Base-by-base conservation (phyloP, 768 basidiomycete species). In the Artomyces pyxidatus region DNA sequence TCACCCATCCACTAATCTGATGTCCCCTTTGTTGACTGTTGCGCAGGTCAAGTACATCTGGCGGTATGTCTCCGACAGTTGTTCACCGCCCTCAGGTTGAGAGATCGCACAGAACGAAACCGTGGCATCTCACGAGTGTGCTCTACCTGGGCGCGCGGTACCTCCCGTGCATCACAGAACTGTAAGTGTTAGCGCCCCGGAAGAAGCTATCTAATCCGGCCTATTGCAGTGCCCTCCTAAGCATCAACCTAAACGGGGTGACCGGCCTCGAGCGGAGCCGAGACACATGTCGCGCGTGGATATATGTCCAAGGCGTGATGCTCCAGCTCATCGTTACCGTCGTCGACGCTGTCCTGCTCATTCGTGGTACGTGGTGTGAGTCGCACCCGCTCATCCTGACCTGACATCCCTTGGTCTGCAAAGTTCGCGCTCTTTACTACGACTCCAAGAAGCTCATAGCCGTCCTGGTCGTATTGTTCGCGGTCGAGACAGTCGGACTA, bases 311-410 rank as follows among this genome's bases (percentile, higher is more conserved):
- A 27, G 61, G 49, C 2, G 39, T 54, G 2, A 38, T 58, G 2
- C 38, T 60, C 8, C 61, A 62, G 23, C 19, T 59, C 14, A 55
- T 60, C 39, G 49, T 62, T 38, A 57, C 61, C 4, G 55, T 56
- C 3, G 61, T 62, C 6, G 61, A 62, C 35, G 49, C 55, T 35
- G 57, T 62, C 27, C 57, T 62, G 21, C 52, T 62, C 14, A 56
- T 52, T 5, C 59, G 61, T 9, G 59, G 61, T 60, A 26, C 25
- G 59, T 40, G 6, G 21, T 17, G 26, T n/a, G 25, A 30, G 12
- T 35, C 30, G 19, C 38, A 6, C 32, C 12, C 42, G 23, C 10
- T n/a, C n/a, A n/a, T n/a, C n/a, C n/a, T n/a, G n/a, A n/a, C n/a
- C n/a, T n/a, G n/a, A n/a, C n/a, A n/a, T n/a, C n/a, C n/a, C n/a